Evolutionary conservation across 2,329 filamentous ascomycete genomes (phyloP).

Genomic region (Fusarium subtropicale): DNA sequence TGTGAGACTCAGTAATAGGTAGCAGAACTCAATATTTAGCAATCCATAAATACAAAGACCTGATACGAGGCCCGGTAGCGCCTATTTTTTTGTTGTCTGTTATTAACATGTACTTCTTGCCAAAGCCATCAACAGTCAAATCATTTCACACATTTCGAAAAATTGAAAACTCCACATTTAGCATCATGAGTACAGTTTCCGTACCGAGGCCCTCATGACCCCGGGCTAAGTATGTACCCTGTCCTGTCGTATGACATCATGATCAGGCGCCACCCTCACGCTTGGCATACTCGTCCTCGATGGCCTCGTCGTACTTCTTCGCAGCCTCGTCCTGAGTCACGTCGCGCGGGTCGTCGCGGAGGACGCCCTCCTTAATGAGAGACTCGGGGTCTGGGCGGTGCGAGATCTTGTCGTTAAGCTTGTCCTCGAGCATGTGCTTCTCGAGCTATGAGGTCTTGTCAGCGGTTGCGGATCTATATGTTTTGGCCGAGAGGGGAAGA

Average conservation of each 20-base stretch:
- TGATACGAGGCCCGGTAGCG: slow-evolving; percentile 3
- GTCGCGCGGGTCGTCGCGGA: slow-evolving; percentile 75
- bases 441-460: slow-evolving; percentile 65
- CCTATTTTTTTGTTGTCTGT: slow-evolving; percentile 20
- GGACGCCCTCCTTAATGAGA: slow-evolving; percentile 81
- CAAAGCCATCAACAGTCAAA: neutral
- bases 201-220: slow-evolving; percentile 36
- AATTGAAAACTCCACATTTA: slow-evolving; percentile 10
- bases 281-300: slow-evolving; percentile 73
- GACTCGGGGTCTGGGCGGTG: slow-evolving; percentile 80
- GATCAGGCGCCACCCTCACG: slow-evolving; percentile 69
- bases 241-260: slow-evolving; percentile 42
- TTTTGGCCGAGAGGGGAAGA: neutral
- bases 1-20: neutral
- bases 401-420: slow-evolving; percentile 86
- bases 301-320: slow-evolving; percentile 69
- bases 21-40: neutral
- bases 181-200: slow-evolving; percentile 16
- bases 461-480: slow-evolving; percentile 16
- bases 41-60: slow-evolving; percentile 13
- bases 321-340: slow-evolving; percentile 53
- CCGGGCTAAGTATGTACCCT: neutral
- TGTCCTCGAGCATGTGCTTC: slow-evolving; percentile 88
- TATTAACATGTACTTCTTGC: neutral
- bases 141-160: slow-evolving; percentile 19